Conservation (phyloP, 257 asterid species). For the Primulina eburnea region DNA sequence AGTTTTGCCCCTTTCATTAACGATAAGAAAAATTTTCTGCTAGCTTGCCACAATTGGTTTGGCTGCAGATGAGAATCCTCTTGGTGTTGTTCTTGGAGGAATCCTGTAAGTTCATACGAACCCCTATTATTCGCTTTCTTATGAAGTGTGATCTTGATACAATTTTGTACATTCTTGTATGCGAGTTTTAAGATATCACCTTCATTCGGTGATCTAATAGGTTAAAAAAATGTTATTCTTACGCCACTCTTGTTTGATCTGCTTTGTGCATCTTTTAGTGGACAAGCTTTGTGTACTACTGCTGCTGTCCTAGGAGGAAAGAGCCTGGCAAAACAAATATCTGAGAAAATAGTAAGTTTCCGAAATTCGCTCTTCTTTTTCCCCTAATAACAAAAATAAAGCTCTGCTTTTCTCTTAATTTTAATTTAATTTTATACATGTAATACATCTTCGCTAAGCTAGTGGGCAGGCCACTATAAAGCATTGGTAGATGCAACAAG, state of each 20-base stretch:
- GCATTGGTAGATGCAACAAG: neutral
- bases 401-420: neutral
- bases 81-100: conserved; percentile 99
- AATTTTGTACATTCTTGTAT: neutral
- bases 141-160: neutral
- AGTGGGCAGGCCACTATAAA: too few relatives aligned
- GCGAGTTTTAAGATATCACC: neutral
- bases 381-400: neutral
- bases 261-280: conserved; percentile 49
- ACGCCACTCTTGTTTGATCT: conserved; percentile 12
- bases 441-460: neutral
- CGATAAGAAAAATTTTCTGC: conserved; percentile 16
- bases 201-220: neutral
- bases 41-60: conserved; percentile 98
- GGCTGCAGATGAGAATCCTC: conserved; percentile 99
- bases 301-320: conserved; percentile 98
- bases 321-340: conserved; percentile 82
- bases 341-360: conserved; percentile 72
- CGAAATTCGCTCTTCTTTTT: neutral
- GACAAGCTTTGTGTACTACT: conserved; percentile 90
- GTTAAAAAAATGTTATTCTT: neutral
- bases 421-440: neutral
- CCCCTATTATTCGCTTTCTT: neutral
- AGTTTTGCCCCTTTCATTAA: conserved; percentile 14
- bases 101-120: conserved; percentile 58